These are phyloP conservation scores for Collybiopsis confluens DNA, from an alignment of 768 basidiomycete species.

Conservation along the genomic window DNA sequence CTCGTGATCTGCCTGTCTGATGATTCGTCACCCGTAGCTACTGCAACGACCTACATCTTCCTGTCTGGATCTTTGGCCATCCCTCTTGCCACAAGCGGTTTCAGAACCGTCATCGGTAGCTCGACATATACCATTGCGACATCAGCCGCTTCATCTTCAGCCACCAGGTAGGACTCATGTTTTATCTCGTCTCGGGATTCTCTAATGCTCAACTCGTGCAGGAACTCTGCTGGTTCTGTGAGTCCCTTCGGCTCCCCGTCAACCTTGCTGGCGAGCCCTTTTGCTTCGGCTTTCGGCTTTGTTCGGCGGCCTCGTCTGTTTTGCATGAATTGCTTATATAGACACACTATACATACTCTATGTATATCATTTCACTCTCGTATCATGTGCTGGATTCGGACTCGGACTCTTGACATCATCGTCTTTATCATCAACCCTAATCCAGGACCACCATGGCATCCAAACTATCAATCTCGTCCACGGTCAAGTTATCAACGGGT, in stretches of 20 bases:
- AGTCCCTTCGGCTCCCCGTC: background rate
- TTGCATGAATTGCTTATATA: background rate
- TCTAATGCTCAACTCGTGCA: background rate
- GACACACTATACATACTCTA: background rate
- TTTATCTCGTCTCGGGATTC: background rate
- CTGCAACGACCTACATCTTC: background rate
- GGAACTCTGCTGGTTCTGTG: background rate
- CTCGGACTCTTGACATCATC: background rate
- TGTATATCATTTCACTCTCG: background rate
- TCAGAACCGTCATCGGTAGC: background rate
- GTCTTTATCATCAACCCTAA: background rate
- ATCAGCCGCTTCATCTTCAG: background rate
- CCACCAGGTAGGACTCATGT: background rate
- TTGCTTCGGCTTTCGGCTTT: background rate
- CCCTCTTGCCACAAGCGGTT: background rate
- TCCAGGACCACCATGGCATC: background rate
- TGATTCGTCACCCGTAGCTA: too few species aligned
- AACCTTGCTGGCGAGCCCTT: background rate
- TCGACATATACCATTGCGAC: background rate
- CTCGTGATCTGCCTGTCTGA: too few species aligned
- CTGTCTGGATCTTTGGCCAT: background rate
- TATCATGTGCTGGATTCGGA: background rate
- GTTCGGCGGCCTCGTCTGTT: slow-evolving; percentile 1
- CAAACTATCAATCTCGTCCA: slow-evolving; percentile 4
- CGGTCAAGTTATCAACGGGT: slow-evolving; percentile 9